These are phyloP conservation scores for Candida pseudoglaebosa DNA, from an alignment of 805 yeast genomes.

Conservation along the genomic window DNA sequence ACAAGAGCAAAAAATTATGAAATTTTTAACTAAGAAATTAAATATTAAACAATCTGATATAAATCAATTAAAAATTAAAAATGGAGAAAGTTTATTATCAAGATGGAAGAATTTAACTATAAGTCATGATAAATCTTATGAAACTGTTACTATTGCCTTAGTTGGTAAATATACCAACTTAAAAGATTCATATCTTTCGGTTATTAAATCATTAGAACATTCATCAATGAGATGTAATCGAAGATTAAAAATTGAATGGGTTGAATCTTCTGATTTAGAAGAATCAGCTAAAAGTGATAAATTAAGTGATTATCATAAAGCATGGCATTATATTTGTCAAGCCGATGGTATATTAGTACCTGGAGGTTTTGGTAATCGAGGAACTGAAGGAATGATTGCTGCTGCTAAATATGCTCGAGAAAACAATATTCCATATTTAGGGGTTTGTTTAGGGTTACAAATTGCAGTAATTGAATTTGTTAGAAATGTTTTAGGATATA, in stretches of 20 bases:
- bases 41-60: slow-evolving; percentile 44
- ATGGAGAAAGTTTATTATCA: slow-evolving; percentile 64
- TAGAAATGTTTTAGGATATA: slow-evolving; percentile 68
- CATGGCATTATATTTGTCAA: slow-evolving; percentile 89
- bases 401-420: slow-evolving; percentile 99
- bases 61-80: slow-evolving; percentile 44
- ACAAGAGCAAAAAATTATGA: slow-evolving; percentile 79
- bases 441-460: slow-evolving; percentile 97
- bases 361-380: slow-evolving; percentile 97
- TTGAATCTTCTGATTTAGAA: slow-evolving; percentile 89
- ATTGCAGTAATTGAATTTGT: slow-evolving; percentile 93
- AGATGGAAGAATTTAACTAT: slow-evolving; percentile 81
- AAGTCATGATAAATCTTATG: slow-evolving; percentile 76
- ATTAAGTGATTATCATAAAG: slow-evolving; percentile 82
- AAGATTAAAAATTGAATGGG: slow-evolving; percentile 88
- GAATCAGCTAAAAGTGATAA: slow-evolving; percentile 57
- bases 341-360: slow-evolving; percentile 98
- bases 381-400: slow-evolving; percentile 96
- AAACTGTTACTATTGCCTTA: slow-evolving; percentile 87
- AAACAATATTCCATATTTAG: slow-evolving; percentile 88
- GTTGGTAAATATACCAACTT: slow-evolving; percentile 97
- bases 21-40: slow-evolving; percentile 67
- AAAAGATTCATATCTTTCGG: slow-evolving; percentile 92
- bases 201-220: slow-evolving; percentile 93
- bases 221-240: slow-evolving; percentile 86